Evolutionary conservation across 495 filamentous ascomycete genomes (phyloP), one percentile per base, ranked within the genome.

Genomic region (Viridothelium virens): DNA sequence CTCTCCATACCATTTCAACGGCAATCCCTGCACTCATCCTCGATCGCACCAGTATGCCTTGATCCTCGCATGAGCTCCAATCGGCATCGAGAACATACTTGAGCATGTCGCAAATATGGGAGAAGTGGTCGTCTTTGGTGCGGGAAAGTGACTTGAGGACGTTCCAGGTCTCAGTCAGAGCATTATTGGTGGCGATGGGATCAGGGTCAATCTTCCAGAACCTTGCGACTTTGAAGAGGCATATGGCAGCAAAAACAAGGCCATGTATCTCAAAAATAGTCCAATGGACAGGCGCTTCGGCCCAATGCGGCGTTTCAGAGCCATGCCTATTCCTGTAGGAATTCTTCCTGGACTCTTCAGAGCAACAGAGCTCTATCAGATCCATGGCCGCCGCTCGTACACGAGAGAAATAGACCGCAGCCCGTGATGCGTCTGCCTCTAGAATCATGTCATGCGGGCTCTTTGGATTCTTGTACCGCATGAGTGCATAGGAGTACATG

Each of bases 141-240:
- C 48, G 48, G 9, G 48, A 14, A 5, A 53, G 18, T 5, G 48
- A 25, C 11, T 53, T 14, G 18, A 53, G 18, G 16, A 53, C 5
- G 48, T 53, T 53, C 48, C 48, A 53, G 48, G 48, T n/a, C n/a
- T 9, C 11, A n/a, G 48, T 16, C 5, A 53, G 18, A 25, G 10
- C 9, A 18, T 25, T 53, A 5, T 18, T 25, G 11, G 48, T 53
- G 16, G 12, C 11, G 16, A 18, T n/a, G 5, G 48, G 48, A n/a
- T 53, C 48, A 25, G 48, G 5, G 2, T 53, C 48, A n/a, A 53
- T 53, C 18, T 53, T 53, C 48, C 48, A 53, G 18, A 53, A 53
- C n/a, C 18, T 53, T 14, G 48, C 18, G 16, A 53, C 18, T 25
- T 53, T 53, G 48, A 53, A n/a, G 5, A 53, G 10, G 48, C 5